Conservation (phyloP, 495 filamentous ascomycete genomes). For the Sphaerosporella brunnea region DNA sequence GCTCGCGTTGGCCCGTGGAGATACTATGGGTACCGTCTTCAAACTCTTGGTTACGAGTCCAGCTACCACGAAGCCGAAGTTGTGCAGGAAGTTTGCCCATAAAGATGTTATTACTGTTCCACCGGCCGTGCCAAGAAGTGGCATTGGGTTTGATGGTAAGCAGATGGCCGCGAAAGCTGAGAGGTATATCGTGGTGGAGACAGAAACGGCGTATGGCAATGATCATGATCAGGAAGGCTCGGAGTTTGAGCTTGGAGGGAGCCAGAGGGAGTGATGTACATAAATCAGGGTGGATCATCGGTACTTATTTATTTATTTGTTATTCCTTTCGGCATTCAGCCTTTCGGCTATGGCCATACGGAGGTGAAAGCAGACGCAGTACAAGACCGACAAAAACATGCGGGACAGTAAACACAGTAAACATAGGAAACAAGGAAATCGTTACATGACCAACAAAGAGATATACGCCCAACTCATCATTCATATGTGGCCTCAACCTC, state of each 20-base stretch:
- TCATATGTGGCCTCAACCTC: no score
- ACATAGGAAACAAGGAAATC: no score
- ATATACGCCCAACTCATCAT: no score
- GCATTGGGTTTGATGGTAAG: neutral
- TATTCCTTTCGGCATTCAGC: no score
- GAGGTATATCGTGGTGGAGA: neutral
- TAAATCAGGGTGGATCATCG: no score
- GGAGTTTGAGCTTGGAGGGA: neutral
- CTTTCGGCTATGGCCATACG: no score
- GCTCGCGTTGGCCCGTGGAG: neutral
- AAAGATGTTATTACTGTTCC: neutral
- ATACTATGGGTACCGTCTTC: neutral
- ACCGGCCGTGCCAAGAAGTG: neutral
- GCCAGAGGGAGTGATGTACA: neutral
- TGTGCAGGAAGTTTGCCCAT: neutral
- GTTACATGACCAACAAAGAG: no score
- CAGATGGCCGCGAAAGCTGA: neutral
- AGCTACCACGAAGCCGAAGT: neutral
- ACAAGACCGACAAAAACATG: no score
- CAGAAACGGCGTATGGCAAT: neutral
- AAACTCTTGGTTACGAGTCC: neutral
- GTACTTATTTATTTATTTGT: no score
- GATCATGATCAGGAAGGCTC: neutral
- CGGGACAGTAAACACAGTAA: no score
- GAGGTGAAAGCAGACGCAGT: no score